Evolutionary conservation across 345 rosid genomes (phyloP).

Genomic region (Hibiscus syriacus): DNA sequence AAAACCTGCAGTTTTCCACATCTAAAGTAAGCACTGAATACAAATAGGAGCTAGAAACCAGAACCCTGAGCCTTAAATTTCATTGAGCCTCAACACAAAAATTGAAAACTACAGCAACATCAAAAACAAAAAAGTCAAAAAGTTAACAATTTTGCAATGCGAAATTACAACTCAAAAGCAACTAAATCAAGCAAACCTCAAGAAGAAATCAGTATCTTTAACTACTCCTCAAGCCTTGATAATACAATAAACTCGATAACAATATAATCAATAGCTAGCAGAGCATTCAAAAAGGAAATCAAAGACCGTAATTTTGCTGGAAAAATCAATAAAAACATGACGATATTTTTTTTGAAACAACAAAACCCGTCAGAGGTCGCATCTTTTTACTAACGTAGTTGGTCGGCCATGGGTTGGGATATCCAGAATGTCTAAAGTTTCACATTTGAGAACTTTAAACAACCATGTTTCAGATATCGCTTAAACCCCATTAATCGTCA

Average conservation of each 20-base stretch:
- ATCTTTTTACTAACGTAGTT: constrained; percentile 1
- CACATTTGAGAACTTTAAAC: constrained; percentile 21
- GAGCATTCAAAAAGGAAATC: no score
- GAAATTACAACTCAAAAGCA: no score
- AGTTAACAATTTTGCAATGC: background rate
- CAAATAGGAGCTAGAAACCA: constrained; percentile 13
- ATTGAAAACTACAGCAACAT: constrained; percentile 19
- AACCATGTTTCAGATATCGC: background rate
- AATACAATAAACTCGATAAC: no score
- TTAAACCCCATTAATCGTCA: constrained; percentile 11
- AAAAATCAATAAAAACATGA: constrained; percentile 16
- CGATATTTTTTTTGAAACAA: constrained; percentile 9
- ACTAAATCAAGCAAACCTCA: no score
- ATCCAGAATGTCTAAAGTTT: constrained; percentile 27
- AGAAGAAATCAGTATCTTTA: no score
- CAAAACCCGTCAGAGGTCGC: constrained; percentile 23
- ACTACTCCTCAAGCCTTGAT: no score
- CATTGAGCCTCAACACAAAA: constrained; percentile 10
- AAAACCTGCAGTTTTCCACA: constrained; percentile 47
- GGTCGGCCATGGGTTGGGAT: constrained; percentile 17
- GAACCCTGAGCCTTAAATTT: background rate
- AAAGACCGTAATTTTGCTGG: constrained; percentile 11
- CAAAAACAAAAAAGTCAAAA: constrained; percentile 10
- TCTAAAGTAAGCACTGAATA: constrained; percentile 23
- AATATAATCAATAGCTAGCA: constrained; percentile 10